Base-by-base conservation (phyloP, 225 moss, liverwort and hornwort genomes). In the Bryum argenteum region DNA sequence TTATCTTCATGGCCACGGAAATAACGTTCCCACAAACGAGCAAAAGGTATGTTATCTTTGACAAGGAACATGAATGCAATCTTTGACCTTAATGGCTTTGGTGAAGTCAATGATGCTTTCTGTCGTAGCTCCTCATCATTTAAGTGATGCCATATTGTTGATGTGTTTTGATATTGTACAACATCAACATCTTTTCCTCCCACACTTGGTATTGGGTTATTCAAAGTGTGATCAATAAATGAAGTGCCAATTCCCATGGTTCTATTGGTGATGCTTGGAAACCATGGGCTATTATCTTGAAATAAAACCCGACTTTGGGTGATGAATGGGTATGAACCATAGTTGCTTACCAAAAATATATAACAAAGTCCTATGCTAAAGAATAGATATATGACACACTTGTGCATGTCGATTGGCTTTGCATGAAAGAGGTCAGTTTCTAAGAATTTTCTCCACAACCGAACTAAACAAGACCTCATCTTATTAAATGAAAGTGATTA, bases 41-140 rank as follows among this genome's bases (percentile, higher is more conserved):
- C 67, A 44, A 81, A 71, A 39, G 61, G 72, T 19, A 81, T 40
- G 1, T 72, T 12, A 6, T 72, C 43, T 10, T 67, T 67, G 9
- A 66, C 2, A 4, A 81, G 23, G 48, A 72, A 81, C 72, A 81
- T 72, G 17, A 66, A 76, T 2, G 81, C 76, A 63, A 76, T 57
- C 63, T 45, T 67, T 0, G 5, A 52, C 28, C 67, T 50, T 2
- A 2, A 42, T 0, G 17, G 1, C 17, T 23, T 17, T 12, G 0
- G 2, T 5, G 10, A 11, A 7, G 19, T 22, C 41, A 22, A 19
- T 3, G 42, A 13, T 8, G 72, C 63, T 45, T 40, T 33, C 57
- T 66, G 20, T 43, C 5, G 17, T 9, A 81, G 68, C 24, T 81
- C 63, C 19, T 63, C 21, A 10, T 81, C 63, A 1, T 13, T 43